Evolutionary conservation across 116 monocot genomes (phyloP).

Genomic region (Dioscorea cayenensis): DNA sequence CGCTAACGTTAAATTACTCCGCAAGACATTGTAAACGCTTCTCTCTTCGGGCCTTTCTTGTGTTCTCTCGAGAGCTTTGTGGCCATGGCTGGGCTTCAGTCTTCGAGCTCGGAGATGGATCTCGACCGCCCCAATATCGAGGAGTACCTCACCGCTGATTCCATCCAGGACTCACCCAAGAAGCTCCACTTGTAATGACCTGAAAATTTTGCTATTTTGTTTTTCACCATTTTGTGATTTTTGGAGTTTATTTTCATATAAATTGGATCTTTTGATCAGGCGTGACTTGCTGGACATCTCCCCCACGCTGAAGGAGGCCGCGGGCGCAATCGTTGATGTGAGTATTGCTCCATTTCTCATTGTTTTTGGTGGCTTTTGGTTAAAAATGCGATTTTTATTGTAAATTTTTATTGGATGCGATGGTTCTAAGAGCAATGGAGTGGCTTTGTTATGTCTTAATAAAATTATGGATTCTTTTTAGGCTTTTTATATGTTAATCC

Average conservation of each 20-base stretch:
- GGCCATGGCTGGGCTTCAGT: conserved; percentile 20
- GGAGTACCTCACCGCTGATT: conserved; percentile 77
- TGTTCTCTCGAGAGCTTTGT: background rate
- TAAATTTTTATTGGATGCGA: background rate
- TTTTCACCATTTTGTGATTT: conserved; percentile 5
- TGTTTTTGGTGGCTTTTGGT: background rate
- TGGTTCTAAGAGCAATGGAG: background rate
- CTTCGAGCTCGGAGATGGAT: conserved; percentile 52
- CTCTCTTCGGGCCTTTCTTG: background rate
- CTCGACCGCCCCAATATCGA: conserved; percentile 85
- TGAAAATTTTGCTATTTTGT: background rate
- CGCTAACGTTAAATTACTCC: too few species aligned
- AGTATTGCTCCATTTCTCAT: conserved; percentile 10
- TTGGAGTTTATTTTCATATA: background rate
- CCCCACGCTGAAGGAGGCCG: conserved; percentile 78
- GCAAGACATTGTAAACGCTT: too few species aligned
- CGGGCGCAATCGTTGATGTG: conserved; percentile 92
- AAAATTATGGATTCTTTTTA: too few species aligned
- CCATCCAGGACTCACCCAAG: conserved; percentile 48
- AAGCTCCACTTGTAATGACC: conserved; percentile 62
- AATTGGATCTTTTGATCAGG: conserved; percentile 29
- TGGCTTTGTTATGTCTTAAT: too few species aligned
- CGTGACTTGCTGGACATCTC: conserved; percentile 86
- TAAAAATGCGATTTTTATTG: background rate
- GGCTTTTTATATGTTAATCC: too few species aligned